Percentiles rank a stretch among this genome's conserved stretches.
Evolutionary conservation across 75 land plant genomes (phyloP).

Genomic region (Pinus tabuliformis): DNA sequence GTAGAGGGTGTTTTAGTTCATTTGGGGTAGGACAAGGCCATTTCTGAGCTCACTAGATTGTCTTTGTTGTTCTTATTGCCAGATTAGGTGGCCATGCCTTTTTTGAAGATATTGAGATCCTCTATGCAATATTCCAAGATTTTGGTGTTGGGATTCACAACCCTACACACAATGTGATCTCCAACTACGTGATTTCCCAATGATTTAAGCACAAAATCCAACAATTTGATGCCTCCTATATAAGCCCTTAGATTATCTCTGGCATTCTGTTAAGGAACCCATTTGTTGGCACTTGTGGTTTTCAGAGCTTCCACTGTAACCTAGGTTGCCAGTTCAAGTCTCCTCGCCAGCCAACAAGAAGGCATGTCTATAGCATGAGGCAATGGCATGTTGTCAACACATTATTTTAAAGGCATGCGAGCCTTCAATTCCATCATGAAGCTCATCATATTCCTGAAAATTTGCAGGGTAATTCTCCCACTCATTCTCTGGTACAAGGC

Average conservation of each 20-base stretch:
- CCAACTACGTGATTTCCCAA: conserved; percentile 69
- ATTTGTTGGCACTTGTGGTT: conserved; percentile 21
- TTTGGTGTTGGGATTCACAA: conserved; percentile 52
- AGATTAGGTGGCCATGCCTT: too few species aligned
- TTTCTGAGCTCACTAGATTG: too few species aligned
- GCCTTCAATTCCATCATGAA: conserved; percentile 72
- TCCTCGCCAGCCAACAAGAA: conserved; percentile 72
- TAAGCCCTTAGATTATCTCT: conserved; percentile 68
- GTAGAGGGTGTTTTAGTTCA: too few species aligned
- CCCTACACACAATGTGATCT: conserved; percentile 43
- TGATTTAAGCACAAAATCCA: conserved; percentile 88
- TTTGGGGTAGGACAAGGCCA: too few species aligned
- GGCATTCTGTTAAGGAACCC: conserved; percentile 75
- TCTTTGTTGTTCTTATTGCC: too few species aligned
- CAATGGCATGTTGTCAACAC: neutral
- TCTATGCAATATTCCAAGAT: conserved; percentile 66
- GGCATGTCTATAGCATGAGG: conserved; percentile 7
- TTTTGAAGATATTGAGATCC: conserved; percentile 7
- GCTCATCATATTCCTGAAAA: conserved; percentile 68
- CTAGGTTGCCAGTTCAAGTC: conserved; percentile 54
- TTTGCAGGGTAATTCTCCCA: conserved; percentile 29
- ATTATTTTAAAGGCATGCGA: conserved; percentile 19
- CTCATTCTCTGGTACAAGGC: conserved; percentile 39
- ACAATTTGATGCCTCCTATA: conserved; percentile 96
- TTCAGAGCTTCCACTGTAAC: conserved; percentile 73